A percentile compares a stretch with the other conserved stretches of the same genome.
These are phyloP conservation scores for Isatis tinctoria DNA, from an alignment of 345 rosid genomes.

Conservation along the genomic window DNA sequence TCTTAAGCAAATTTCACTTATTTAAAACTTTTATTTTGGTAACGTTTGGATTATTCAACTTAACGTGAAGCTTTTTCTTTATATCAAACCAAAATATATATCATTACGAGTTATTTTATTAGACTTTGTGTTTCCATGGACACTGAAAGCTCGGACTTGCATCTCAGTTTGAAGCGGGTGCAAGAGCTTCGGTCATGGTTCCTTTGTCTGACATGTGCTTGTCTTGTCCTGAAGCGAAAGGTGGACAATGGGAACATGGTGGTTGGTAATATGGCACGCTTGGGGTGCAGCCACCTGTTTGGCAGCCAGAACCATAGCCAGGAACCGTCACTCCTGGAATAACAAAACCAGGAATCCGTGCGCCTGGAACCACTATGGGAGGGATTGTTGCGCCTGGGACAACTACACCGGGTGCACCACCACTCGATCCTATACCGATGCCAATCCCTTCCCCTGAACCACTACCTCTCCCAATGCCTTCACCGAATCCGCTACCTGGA, in stretches of 20 bases:
- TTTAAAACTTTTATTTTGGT: constrained; percentile 20
- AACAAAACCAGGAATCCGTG: constrained; percentile 29
- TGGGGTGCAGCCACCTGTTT: constrained; percentile 25
- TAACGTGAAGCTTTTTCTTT: constrained; percentile 14
- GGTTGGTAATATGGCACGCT: constrained; percentile 18
- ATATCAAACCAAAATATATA: constrained; percentile 7
- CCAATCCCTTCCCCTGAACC: constrained; percentile 9
- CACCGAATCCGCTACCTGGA: constrained; percentile 11
- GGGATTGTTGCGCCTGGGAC: constrained; percentile 26
- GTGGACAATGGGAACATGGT: constrained; percentile 28
- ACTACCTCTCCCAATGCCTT: constrained; percentile 20
- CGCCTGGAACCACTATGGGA: constrained; percentile 29
- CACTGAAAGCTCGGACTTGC: constrained; percentile 23
- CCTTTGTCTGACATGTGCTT: constrained; percentile 11
- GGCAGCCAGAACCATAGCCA: constrained; percentile 24
- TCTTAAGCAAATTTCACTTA: constrained; percentile 9
- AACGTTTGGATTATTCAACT: constrained; percentile 19
- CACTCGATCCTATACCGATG: constrained; percentile 18
- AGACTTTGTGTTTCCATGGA: constrained; percentile 17
- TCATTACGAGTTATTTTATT: constrained; percentile 14
- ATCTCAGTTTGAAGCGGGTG: constrained; percentile 17
- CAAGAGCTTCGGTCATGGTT: constrained; percentile 28
- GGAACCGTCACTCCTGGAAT: constrained; percentile 33
- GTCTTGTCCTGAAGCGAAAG: constrained; percentile 6
- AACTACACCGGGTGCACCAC: constrained; percentile 8